A percentile compares a stretch with the other conserved stretches of the same genome.
phyloP scores from a whole-genome alignment of 768 basidiomycete species.

The Pleurotus ostreatus region DNA sequence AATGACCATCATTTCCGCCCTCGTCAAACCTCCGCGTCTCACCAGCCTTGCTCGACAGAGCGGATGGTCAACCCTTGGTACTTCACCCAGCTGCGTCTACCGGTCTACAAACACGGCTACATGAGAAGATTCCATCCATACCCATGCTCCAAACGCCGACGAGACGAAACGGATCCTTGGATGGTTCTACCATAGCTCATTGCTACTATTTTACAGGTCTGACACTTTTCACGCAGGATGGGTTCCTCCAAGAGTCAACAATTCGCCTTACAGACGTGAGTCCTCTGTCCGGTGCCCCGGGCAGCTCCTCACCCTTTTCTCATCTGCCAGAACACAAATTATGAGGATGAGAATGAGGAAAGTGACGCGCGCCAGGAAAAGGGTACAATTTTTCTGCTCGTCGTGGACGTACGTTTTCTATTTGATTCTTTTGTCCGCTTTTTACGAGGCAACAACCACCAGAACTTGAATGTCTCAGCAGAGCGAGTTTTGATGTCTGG shows the following conservation, averaged over 20 bases:
- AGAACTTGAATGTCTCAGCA: not conserved
- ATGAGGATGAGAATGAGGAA: not conserved
- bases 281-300: not conserved
- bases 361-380: not conserved
- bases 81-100: not conserved
- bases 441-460: not conserved
- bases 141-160: not conserved
- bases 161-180: not conserved
- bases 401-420: not conserved
- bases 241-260: not conserved
- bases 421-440: not conserved
- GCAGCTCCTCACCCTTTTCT: not conserved
- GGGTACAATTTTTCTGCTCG: not conserved
- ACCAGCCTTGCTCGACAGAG: not conserved
- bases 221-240: not conserved
- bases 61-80: not conserved
- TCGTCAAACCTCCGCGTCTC: not conserved
- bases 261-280: not conserved
- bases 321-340: not conserved
- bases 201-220: not conserved
- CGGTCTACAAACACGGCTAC: not conserved
- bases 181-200: not conserved
- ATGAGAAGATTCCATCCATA: not conserved
- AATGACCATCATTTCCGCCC: not conserved
- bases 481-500: not conserved